Evolutionary conservation across 2,329 filamentous ascomycete genomes (phyloP).

Genomic region (Calonectria multiphialidica): DNA sequence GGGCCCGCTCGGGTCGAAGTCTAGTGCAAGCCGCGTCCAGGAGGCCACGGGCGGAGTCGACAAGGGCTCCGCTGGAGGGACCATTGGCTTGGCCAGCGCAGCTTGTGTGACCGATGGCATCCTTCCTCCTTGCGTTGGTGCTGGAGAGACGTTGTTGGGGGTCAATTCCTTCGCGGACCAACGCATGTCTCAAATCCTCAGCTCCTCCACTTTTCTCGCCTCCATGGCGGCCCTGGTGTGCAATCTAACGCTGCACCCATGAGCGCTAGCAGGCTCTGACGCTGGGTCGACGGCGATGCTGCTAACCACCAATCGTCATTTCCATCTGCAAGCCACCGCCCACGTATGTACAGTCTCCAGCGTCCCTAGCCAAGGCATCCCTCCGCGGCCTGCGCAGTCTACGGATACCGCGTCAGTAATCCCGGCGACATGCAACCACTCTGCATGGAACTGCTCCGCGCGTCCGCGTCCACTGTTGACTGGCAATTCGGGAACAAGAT

Average conservation of each 20-base stretch:
- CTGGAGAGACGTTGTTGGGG: neutral
- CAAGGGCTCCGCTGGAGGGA: neutral
- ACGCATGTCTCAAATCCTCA: slow-evolving; percentile 3
- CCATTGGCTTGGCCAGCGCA: too few relatives aligned
- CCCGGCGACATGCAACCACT: neutral
- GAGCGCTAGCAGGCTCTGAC: neutral
- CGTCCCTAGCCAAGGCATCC: neutral
- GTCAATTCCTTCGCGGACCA: neutral
- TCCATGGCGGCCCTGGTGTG: neutral
- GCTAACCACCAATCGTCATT: neutral
- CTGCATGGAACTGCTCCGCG: neutral
- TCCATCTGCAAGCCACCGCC: neutral
- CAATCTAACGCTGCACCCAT: neutral
- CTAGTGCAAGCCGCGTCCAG: neutral
- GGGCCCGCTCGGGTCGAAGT: neutral
- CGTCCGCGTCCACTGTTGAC: neutral
- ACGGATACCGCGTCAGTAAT: neutral
- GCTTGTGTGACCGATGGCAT: too few relatives aligned
- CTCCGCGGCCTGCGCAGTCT: neutral
- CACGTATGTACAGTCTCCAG: neutral
- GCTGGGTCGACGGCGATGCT: neutral
- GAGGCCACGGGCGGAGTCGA: neutral
- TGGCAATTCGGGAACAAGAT: neutral
- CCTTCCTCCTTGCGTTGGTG: neutral
- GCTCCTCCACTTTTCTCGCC: slow-evolving; percentile 5